Conservation (phyloP, 1,139 yeast genomes). For the Waltiozyma sp. region DNA sequence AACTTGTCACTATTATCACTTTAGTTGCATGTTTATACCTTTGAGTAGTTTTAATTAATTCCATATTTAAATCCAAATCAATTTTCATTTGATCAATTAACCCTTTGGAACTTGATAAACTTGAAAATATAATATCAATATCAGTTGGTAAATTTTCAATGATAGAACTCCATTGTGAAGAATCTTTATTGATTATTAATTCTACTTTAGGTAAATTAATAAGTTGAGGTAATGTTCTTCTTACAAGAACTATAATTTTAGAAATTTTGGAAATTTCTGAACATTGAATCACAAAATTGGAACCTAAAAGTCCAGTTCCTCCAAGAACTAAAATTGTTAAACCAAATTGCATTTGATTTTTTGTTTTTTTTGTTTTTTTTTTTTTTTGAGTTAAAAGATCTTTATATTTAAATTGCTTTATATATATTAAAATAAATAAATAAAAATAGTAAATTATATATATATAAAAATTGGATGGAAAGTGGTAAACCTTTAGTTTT, state of each 20-base stretch:
- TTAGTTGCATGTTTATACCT: background rate
- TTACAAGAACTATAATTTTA: slow-evolving; percentile 7
- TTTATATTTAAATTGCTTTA: too few species aligned
- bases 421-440: too few species aligned
- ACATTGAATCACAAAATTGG: slow-evolving; percentile 7
- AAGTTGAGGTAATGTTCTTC: slow-evolving; percentile 3
- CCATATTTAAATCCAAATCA: background rate
- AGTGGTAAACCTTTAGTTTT: too few species aligned
- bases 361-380: background rate
- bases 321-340: slow-evolving; percentile 7
- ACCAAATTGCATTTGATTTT: background rate
- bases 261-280: slow-evolving; percentile 1
- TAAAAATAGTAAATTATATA: too few species aligned
- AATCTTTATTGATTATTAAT: background rate
- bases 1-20: background rate
- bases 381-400: too few species aligned
- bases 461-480: too few species aligned
- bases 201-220: background rate
- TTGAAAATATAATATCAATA: slow-evolving; percentile 9
- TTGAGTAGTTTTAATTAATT: background rate
- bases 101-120: slow-evolving; percentile 2
- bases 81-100: background rate
- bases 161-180: slow-evolving; percentile 6
- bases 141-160: slow-evolving; percentile 4
- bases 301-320: slow-evolving; percentile 11